phyloP scores from a whole-genome alignment of 441 rosid genomes.

The Isatis lusitanica region DNA sequence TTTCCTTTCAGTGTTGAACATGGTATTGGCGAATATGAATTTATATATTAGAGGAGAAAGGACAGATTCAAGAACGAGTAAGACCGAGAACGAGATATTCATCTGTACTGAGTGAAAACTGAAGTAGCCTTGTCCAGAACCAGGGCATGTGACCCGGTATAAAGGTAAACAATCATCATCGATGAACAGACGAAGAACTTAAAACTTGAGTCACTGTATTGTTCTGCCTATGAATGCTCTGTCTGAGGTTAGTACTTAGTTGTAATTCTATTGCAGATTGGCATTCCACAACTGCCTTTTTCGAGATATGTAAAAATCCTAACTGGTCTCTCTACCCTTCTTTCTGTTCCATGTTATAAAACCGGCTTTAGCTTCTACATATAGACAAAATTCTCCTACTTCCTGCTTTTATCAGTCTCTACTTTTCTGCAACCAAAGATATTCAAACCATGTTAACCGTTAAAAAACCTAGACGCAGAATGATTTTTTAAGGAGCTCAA shows the following conservation, averaged over 20 bases:
- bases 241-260: constrained; percentile 40
- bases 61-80: not conserved
- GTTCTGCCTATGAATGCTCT: constrained; percentile 35
- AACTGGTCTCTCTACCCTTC: constrained; percentile 32
- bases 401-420: constrained; percentile 32
- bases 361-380: constrained; percentile 39
- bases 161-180: constrained; percentile 22
- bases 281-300: constrained; percentile 30
- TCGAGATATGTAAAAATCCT: constrained; percentile 31
- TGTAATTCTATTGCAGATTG: constrained; percentile 33
- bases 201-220: constrained; percentile 18
- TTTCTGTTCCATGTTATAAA: constrained; percentile 35
- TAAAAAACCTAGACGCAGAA: not conserved
- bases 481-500: not conserved
- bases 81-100: not conserved
- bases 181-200: constrained; percentile 12
- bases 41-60: not conserved
- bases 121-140: constrained; percentile 25
- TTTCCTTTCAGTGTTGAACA: not conserved
- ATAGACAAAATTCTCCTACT: constrained; percentile 35
- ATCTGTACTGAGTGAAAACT: constrained; percentile 22
- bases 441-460: constrained; percentile 1
- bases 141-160: constrained; percentile 9
- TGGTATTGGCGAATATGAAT: not conserved
- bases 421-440: constrained; percentile 36